Evolutionary conservation across 1,284 basidiomycete species (phyloP), one percentile per base, ranked within the genome.

Genomic region (Fomitopsis betulina): DNA sequence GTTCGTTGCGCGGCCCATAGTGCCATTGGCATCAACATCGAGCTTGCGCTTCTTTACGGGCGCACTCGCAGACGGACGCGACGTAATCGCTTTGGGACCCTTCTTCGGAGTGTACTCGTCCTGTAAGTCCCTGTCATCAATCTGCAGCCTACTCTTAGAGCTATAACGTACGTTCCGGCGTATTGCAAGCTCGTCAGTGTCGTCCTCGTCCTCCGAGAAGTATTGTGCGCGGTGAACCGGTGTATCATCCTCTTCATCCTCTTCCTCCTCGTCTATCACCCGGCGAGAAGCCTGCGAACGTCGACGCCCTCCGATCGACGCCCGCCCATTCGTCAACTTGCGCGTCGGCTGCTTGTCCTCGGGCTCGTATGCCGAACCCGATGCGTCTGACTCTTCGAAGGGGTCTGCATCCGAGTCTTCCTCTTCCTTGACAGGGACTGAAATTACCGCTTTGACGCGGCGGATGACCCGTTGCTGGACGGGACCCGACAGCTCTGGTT

Each of bases 381-480:
- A 63, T 8, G 54, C 61, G 17, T 57, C 60, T 1, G 62, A 62
- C 35, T 60, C 35, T 12, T 37, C 65, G 30, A 62, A 42, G 10
- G 32, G 25, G 5, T 65, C 66, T 15, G 27, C 65, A 3, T 66
- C 70, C 39, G 61, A 61, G 5, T 72, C 72, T 25, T 61, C 62
- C 62, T 79, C 78, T 59, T 79, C 76, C 60, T 79, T 79, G 39
- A 79, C 72, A 19, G 76, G 78, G 3, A 77, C 70, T 52, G 79
- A 70, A 19, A 79, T 69, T 3, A 77, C 66, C 33, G 79, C 76
- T 5, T 75, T 74, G 19, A 80, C 79, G 15, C 76, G 76, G 21
- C 78, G 74, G 30, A 80, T 70, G 21, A 79, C 56, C 27, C 63
- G 63, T 45, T 72, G 66, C 23, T 62, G 58, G 5, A 23, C 47